Evolutionary conservation across 2,329 filamentous ascomycete species (phyloP), one percentile per base, ranked within the genome.

Genomic region (Alternaria sp.): DNA sequence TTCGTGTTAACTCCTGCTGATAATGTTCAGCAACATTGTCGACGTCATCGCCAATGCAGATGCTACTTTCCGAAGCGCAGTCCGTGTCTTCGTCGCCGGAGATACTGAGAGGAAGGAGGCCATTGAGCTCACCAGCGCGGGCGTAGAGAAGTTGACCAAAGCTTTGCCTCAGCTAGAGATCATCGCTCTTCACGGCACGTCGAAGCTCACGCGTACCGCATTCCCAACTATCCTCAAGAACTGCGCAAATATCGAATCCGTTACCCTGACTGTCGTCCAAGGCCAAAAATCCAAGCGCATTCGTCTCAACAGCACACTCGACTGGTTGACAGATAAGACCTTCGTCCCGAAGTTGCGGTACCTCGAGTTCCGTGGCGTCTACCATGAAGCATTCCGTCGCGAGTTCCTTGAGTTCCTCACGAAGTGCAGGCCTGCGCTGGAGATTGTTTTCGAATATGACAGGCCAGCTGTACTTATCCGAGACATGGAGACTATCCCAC

Each of bases 281-380:
- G 45, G 21, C 30, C 56, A 53, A n/a, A 51, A 41, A 5, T 58
- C 56, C 4, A 58, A 58, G 46, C 45, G 45, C 21, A 58, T 49
- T 11, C 45, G 30, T 21, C 56, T 58, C 30, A 58, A 53, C 10
- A 51, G 30, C 45, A 41, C 46, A 25, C 18, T 51, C 11, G 46
- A 58, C n/a, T 58, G 56, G 56, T 33, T 58, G 33, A 53, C n/a
- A 2, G 56, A 58, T 8, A 53, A 58, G 21, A 43, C 30, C 3
- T 58, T 58, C 5, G 56, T 58, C 1, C 46, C 56, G 0, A 58
- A 58, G 46, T n/a, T 58, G 7, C 28, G 56, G 15, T 58, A 41
- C 11, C 56, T 58, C n/a, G 56, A 58, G 15, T 58, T 58, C 30
- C 56, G 56, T n/a, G 56, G 56, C 3, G 56, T 58, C 25, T 58